These are phyloP conservation scores for Linum tenue DNA, from an alignment of 345 rosid species.

Conservation along the genomic window DNA sequence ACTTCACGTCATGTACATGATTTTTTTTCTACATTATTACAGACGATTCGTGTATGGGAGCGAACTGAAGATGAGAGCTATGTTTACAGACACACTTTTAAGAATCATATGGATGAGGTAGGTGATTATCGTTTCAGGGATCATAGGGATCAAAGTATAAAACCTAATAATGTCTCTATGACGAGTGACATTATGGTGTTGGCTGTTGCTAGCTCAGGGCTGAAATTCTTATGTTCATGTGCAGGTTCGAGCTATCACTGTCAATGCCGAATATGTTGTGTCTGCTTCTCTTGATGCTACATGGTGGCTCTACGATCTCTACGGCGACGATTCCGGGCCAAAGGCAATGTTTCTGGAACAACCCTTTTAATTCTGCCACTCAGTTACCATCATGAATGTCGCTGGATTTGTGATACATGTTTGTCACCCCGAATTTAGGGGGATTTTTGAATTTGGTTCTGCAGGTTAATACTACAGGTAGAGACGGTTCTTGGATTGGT, in stretches of 20 bases:
- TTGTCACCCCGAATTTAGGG: too few species aligned
- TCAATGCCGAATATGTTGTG: constrained; percentile 88
- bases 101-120: constrained; percentile 88
- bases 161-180: background rate
- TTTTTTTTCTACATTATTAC: constrained; percentile 16
- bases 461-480: constrained; percentile 45
- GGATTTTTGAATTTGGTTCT: constrained; percentile 13
- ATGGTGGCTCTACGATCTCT: constrained; percentile 92
- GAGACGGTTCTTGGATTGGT: constrained; percentile 30
- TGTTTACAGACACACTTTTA: constrained; percentile 65
- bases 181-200: background rate
- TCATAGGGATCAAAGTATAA: background rate
- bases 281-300: constrained; percentile 89
- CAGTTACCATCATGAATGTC: background rate
- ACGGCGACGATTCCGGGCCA: constrained; percentile 79
- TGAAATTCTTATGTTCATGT: background rate
- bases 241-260: constrained; percentile 95
- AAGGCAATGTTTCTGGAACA: constrained; percentile 36
- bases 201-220: background rate
- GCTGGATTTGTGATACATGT: background rate
- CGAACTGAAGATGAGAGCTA: constrained; percentile 69
- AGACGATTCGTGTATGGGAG: constrained; percentile 95
- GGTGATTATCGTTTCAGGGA: background rate
- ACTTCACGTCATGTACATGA: background rate
- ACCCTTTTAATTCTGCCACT: background rate